Conservation (phyloP, 768 basidiomycete genomes). For the Leccinum rimulosum region DNA sequence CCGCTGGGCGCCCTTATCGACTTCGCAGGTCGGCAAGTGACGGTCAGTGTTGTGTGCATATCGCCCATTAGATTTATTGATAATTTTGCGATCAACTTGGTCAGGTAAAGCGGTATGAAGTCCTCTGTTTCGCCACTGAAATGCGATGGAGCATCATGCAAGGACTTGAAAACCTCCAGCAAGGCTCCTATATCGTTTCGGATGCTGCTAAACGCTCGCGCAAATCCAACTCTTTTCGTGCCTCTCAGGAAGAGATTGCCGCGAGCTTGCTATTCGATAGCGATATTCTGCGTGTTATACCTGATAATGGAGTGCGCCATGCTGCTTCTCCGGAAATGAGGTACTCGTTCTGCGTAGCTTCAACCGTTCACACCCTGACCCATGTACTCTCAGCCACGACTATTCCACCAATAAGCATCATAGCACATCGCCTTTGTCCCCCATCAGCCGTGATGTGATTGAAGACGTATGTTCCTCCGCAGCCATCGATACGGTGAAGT, state of each 20-base stretch:
- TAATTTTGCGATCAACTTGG: neutral
- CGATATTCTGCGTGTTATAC: constrained; percentile 22
- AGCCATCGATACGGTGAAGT: neutral
- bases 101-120: constrained; percentile 28
- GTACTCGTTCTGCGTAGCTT: neutral
- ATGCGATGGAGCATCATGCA: constrained; percentile 24
- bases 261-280: constrained; percentile 5
- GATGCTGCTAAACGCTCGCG: neutral
- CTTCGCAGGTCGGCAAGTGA: constrained; percentile 22
- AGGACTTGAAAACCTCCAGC: constrained; percentile 9
- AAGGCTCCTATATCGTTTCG: constrained; percentile 21
- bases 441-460: constrained; percentile 16
- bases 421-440: constrained; percentile 15
- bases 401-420: neutral
- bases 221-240: neutral
- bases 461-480: constrained; percentile 13
- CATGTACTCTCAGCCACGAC: constrained; percentile 5
- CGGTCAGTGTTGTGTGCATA: constrained; percentile 9
- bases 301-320: neutral
- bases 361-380: neutral
- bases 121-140: constrained; percentile 27
- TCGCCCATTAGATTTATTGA: neutral
- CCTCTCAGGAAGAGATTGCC: neutral
- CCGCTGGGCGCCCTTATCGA: constrained; percentile 26
- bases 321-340: constrained; percentile 1